Conservation (phyloP, 2,329 filamentous ascomycete species). For the Clonostachys sp. region DNA sequence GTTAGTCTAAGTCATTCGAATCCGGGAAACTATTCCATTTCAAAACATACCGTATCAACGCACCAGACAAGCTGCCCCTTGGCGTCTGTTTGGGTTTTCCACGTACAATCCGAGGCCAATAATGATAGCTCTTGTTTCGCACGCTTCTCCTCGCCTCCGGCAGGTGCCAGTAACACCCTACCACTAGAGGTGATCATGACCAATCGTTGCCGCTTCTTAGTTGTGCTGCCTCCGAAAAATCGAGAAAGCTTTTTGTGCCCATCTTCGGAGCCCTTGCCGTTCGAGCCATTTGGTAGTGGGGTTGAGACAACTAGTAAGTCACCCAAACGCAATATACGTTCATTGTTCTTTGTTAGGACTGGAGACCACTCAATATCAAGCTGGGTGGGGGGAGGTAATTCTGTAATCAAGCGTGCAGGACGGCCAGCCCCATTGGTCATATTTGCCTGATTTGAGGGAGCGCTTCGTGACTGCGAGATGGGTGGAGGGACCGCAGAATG, state of each 20-base stretch:
- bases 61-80: constrained; percentile 87
- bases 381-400: constrained; percentile 93
- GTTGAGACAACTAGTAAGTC: constrained; percentile 82
- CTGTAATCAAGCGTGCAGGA: constrained; percentile 82
- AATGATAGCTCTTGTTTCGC: constrained; percentile 90
- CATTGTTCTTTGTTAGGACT: constrained; percentile 83
- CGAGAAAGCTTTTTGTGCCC: constrained; percentile 84
- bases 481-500: constrained; percentile 20
- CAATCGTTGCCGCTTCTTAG: constrained; percentile 87
- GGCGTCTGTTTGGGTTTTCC: constrained; percentile 76
- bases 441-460: constrained; percentile 27
- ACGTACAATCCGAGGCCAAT: constrained; percentile 68
- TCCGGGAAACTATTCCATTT: not conserved
- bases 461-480: constrained; percentile 17
- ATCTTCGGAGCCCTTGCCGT: constrained; percentile 66
- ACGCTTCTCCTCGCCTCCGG: constrained; percentile 93
- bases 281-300: constrained; percentile 70
- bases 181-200: constrained; percentile 94
- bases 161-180: constrained; percentile 82
- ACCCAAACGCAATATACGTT: constrained; percentile 89
- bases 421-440: constrained; percentile 44
- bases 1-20: constrained; percentile 8
- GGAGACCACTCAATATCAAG: constrained; percentile 98
- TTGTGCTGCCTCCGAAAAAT: constrained; percentile 87
- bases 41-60: constrained; percentile 81